These are phyloP conservation scores for Blumeria hordei DNA, from an alignment of 2,329 filamentous ascomycete species.

Conservation along the genomic window DNA sequence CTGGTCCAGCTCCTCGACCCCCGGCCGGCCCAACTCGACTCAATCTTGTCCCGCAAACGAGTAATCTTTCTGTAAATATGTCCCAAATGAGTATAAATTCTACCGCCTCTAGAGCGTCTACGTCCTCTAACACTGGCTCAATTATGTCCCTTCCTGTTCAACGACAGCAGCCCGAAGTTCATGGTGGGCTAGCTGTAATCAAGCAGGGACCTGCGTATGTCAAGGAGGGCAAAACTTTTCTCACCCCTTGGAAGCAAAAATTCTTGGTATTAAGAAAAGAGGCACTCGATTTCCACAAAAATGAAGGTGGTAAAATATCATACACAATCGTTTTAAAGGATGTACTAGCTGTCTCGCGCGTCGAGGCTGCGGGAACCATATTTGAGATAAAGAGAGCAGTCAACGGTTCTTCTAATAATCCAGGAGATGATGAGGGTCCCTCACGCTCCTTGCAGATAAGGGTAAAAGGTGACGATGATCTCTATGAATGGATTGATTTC, in stretches of 20 bases:
- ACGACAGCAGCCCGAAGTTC: constrained; percentile 32
- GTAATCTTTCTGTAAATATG: constrained; percentile 53
- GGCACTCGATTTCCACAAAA: constrained; percentile 84
- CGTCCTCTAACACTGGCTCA: constrained; percentile 44
- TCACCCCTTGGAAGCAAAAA: constrained; percentile 73
- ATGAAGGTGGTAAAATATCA: constrained; percentile 66
- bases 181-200: constrained; percentile 46
- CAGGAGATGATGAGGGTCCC: constrained; percentile 48
- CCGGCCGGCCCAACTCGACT: constrained; percentile 66
- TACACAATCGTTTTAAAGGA: constrained; percentile 68
- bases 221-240: constrained; percentile 74
- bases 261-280: constrained; percentile 83
- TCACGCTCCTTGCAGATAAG: constrained; percentile 73
- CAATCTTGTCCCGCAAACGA: constrained; percentile 48
- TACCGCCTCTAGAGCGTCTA: constrained; percentile 34
- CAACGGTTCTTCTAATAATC: constrained; percentile 42
- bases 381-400: constrained; percentile 74
- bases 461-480: constrained; percentile 84
- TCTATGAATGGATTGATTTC: constrained; percentile 97
- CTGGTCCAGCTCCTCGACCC: constrained; percentile 77
- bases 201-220: constrained; percentile 66
- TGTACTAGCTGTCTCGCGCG: constrained; percentile 71
- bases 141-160: constrained; percentile 49
- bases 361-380: constrained; percentile 74
- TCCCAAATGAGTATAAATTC: constrained; percentile 52